Conservation (phyloP, 2,329 filamentous ascomycete genomes). For the Talaromyces sp. region DNA sequence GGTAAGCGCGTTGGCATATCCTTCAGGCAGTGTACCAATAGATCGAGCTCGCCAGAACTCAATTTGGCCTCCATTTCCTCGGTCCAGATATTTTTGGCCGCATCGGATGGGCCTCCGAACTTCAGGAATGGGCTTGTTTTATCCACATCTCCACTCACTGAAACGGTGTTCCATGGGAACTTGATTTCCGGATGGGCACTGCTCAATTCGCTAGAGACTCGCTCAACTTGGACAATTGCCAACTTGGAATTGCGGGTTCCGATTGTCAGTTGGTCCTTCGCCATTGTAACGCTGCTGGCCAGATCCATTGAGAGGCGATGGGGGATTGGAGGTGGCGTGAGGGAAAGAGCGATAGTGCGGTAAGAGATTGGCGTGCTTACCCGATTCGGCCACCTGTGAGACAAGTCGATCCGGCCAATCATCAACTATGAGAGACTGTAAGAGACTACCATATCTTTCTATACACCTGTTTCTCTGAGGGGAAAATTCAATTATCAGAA, state of each 20-base stretch:
- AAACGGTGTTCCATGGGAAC: slow-evolving; percentile 11
- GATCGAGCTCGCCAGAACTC: slow-evolving; percentile 66
- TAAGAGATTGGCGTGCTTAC: not conserved
- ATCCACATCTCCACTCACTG: slow-evolving; percentile 13
- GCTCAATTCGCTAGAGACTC: slow-evolving; percentile 7
- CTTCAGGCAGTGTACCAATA: slow-evolving; percentile 86
- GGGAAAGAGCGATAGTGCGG: not conserved
- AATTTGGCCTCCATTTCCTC: slow-evolving; percentile 80
- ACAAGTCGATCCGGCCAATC: not conserved
- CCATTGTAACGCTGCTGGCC: not conserved
- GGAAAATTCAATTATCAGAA: no score
- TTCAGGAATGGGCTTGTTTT: slow-evolving; percentile 16
- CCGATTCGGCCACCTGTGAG: not conserved
- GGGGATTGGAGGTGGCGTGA: not conserved
- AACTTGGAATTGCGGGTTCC: slow-evolving; percentile 20
- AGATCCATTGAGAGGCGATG: not conserved
- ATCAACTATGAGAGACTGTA: no score
- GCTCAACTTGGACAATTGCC: slow-evolving; percentile 17
- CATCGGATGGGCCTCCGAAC: slow-evolving; percentile 18
- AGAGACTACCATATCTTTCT: no score
- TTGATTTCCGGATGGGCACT: slow-evolving; percentile 3
- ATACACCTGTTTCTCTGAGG: no score
- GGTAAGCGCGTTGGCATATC: slow-evolving; percentile 92
- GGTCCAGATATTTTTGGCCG: slow-evolving; percentile 63
- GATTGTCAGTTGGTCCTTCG: slow-evolving; percentile 1